phyloP scores from a whole-genome alignment of 139 green algal genomes.

The Gonium pectorale region DNA sequence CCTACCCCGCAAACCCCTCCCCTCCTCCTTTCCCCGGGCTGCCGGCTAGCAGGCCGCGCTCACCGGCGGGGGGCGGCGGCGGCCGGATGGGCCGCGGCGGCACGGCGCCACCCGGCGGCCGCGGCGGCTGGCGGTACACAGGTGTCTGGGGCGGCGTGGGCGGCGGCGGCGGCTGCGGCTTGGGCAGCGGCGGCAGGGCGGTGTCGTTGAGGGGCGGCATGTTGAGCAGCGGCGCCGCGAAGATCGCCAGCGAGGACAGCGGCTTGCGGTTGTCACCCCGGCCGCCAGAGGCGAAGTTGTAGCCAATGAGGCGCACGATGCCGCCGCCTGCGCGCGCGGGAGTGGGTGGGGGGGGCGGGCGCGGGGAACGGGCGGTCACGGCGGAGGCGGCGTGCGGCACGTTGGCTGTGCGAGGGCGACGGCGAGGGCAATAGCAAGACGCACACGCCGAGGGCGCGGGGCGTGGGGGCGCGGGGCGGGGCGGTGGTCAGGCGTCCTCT shows the following conservation, averaged over 20 bases:
- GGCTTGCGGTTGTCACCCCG: conserved; percentile 20
- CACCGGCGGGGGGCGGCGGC: conserved; percentile 13
- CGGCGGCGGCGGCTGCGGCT: neutral
- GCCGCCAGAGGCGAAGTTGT: conserved; percentile 11
- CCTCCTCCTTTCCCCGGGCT: no score
- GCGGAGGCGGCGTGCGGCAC: no score
- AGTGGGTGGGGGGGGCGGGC: neutral
- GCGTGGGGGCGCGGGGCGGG: no score
- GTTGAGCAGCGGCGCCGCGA: neutral
- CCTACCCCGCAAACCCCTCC: no score
- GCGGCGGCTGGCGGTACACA: neutral
- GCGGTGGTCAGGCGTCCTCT: no score
- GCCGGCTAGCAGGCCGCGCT: no score
- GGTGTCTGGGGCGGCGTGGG: neutral
- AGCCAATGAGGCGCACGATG: conserved; percentile 10
- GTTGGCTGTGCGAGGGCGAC: neutral
- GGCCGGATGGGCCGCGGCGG: conserved; percentile 13
- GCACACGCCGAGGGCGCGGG: neutral
- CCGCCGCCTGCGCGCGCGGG: neutral
- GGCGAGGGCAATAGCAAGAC: neutral
- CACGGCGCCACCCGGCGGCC: neutral
- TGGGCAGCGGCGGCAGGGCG: neutral
- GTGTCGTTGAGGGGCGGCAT: neutral
- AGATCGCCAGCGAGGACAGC: neutral
- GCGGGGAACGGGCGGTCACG: no score